phyloP scores from a whole-genome alignment of 768 basidiomycete species.

The Aureoboletus auriporus region DNA sequence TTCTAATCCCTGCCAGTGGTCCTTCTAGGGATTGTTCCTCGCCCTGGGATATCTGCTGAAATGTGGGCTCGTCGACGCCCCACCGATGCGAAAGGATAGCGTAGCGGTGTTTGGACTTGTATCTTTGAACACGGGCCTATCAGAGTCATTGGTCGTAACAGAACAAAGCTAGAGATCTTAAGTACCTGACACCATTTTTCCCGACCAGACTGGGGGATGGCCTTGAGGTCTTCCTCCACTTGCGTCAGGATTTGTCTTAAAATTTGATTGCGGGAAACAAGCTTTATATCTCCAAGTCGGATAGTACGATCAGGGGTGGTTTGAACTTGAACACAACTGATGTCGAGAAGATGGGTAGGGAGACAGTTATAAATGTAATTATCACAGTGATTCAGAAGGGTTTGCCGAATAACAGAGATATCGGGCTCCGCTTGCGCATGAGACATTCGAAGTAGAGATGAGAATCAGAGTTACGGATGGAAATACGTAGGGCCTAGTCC shows the following conservation, averaged over 20 bases:
- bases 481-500: too few species aligned
- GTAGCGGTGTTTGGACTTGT: neutral
- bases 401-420: neutral
- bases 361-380: neutral
- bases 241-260: neutral
- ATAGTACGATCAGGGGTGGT: neutral
- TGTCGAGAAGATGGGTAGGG: conserved; percentile 2
- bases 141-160: too few species aligned
- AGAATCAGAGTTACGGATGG: too few species aligned
- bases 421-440: neutral
- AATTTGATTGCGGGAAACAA: neutral
- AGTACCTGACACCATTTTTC: too few species aligned
- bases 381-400: neutral
- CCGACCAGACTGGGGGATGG: neutral
- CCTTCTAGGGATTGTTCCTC: neutral
- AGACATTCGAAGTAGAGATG: too few species aligned
- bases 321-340: neutral
- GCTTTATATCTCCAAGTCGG: neutral
- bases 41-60: neutral
- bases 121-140: too few species aligned
- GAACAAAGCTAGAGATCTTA: too few species aligned
- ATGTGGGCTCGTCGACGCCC: conserved; percentile 1
- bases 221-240: neutral
- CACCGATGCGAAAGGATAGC: conserved; percentile 4
- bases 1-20: neutral